Conservation (phyloP, 257 asterid genomes). For the Vinca minor region DNA sequence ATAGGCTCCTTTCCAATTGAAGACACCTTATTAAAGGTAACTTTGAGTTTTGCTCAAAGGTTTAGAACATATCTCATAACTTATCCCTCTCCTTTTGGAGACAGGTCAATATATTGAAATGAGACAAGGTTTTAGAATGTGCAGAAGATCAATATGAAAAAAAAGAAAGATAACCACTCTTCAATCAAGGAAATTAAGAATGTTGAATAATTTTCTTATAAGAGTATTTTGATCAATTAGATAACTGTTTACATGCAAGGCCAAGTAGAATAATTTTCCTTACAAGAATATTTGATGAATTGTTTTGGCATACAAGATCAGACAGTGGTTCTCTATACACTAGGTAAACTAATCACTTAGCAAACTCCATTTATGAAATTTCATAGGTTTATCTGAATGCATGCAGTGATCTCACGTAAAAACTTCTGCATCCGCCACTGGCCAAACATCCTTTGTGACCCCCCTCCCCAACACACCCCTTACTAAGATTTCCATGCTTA, state of each 20-base stretch:
- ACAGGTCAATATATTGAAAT: not conserved
- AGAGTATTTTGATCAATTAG: not conserved
- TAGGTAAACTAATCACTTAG: not conserved
- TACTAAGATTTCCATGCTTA: not conserved
- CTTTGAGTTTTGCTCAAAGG: not conserved
- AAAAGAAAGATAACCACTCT: not conserved
- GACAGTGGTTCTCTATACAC: not conserved
- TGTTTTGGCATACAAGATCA: not conserved
- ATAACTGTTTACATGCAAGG: not conserved
- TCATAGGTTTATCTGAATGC: not conserved
- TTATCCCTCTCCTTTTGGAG: not conserved
- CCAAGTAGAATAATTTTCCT: not conserved
- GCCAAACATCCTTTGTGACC: not conserved
- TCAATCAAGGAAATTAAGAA: not conserved
- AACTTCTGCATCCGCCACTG: not conserved
- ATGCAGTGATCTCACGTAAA: not conserved
- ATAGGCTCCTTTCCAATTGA: too few relatives aligned
- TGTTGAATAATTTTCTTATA: not conserved
- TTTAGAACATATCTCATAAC: not conserved
- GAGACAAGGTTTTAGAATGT: not conserved
- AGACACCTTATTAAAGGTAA: not conserved
- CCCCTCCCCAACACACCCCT: not conserved
- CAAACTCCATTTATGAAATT: not conserved
- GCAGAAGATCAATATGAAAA: not conserved
- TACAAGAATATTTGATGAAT: not conserved